Evolutionary conservation across 345 rosid species (phyloP), one percentile per base, ranked within the genome.

Genomic region (Eucalyptus cladocalyx): DNA sequence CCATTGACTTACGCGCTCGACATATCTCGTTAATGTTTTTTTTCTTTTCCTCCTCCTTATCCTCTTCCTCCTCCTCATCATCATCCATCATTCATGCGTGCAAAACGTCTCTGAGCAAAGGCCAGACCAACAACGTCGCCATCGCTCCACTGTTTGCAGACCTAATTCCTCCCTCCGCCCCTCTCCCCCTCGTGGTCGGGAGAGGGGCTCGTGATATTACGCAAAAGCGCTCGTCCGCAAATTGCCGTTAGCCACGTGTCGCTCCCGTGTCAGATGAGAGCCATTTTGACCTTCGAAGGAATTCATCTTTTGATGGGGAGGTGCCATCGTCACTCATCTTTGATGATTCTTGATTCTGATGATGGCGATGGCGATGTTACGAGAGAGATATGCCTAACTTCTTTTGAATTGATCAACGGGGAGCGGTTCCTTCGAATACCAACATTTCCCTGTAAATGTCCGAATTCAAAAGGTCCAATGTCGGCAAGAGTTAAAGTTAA

Each of bases 401-500:
- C 40, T 15, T 67, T 8, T 32, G 40, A 51, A 51, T 18, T 18
- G 60, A 54, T 54, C 60, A 1, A 54, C 60, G 26, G 1, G 26
- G 60, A 2, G 28, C 62, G 30, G 28, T 24, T 56, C 62, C 62
- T 56, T 24, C 3, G 28, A 56, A 56, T 24, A 24, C 62, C 30
- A 56, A 56, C 6, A 24, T 56, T 56, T 24, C 62, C 58, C 24
- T 53, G 1, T 53, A 53, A 53, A 53, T 53, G 24, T 53, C 58
- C 2, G 4, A 53, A 53, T 19, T 53, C 30, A 9, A 56, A 56
- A 56, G 1, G 30, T 56, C 6, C 3, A 24, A 24, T 56, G 1
- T 56, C 13, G 0, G 1, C 1, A 0, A 56, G 6, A 56, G 13
- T 24, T 9, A 56, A 23, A 24, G 4, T 9, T 24, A 56, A 56